phyloP scores from a whole-genome alignment of 1,139 yeast species.

The Dujonia santamariae region DNA sequence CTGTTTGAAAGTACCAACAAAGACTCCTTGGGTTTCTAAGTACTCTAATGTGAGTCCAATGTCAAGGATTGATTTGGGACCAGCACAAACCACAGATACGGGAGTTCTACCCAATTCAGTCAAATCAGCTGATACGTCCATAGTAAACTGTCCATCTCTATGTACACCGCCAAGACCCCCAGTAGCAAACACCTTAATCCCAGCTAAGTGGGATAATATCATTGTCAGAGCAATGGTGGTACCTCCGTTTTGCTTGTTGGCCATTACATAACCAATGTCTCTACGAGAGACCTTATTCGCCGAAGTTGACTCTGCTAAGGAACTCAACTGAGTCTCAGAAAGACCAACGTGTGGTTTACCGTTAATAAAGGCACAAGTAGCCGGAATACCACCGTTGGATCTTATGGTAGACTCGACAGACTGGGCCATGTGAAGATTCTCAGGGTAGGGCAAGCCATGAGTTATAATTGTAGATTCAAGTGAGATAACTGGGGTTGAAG shows the following conservation, averaged over 20 bases:
- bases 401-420: conserved; percentile 64
- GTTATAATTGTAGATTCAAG: conserved; percentile 85
- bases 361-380: conserved; percentile 75
- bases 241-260: conserved; percentile 67
- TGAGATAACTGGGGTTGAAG: conserved; percentile 63
- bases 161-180: conserved; percentile 96
- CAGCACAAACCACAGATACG: conserved; percentile 86
- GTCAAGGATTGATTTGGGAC: conserved; percentile 85
- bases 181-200: conserved; percentile 83
- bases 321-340: conserved; percentile 39
- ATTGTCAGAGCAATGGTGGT: conserved; percentile 90
- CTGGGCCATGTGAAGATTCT: conserved; percentile 68
- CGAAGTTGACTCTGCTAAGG: conserved; percentile 36
- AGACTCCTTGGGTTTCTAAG: conserved; percentile 83
- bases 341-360: conserved; percentile 77
- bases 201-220: conserved; percentile 74
- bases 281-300: conserved; percentile 69
- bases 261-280: conserved; percentile 74
- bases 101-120: conserved; percentile 83
- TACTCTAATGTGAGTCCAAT: conserved; percentile 80
- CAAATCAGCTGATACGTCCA: conserved; percentile 86
- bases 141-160: conserved; percentile 66
- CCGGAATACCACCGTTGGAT: conserved; percentile 70
- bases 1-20: conserved; percentile 47
- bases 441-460: conserved; percentile 86